A percentile compares a stretch with the other conserved stretches of the same genome.
Conservation (phyloP, 495 filamentous ascomycete genomes). For the Penicillium daleae region DNA sequence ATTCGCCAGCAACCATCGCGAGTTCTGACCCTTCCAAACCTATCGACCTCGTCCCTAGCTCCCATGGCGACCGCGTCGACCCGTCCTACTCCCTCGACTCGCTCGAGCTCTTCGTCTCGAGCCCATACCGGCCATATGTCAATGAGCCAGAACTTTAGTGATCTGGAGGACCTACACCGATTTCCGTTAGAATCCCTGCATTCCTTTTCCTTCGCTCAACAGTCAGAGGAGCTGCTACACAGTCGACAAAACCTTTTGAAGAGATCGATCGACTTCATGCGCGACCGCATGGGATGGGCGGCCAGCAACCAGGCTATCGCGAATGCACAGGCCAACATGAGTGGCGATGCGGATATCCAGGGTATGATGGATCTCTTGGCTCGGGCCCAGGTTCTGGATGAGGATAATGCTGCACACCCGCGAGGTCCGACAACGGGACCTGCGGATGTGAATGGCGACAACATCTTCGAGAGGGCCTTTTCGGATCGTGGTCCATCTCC, state of each 20-base stretch:
- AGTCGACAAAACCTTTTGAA: slow-evolving; percentile 93
- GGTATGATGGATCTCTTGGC: slow-evolving; percentile 87
- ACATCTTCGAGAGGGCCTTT: slow-evolving; percentile 83
- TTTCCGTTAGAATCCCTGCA: slow-evolving; percentile 97
- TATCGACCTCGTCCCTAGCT: slow-evolving; percentile 64
- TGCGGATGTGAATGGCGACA: slow-evolving; percentile 64
- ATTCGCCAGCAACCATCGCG: slow-evolving; percentile 81
- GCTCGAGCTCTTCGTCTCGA: slow-evolving; percentile 55
- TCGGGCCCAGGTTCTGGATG: slow-evolving; percentile 72
- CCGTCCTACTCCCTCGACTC: slow-evolving; percentile 64
- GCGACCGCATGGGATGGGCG: slow-evolving; percentile 86
- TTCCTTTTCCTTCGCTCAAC: slow-evolving; percentile 97
- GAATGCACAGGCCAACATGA: slow-evolving; percentile 78
- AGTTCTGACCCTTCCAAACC: slow-evolving; percentile 67
- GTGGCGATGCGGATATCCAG: slow-evolving; percentile 84
- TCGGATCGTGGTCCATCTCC: slow-evolving; percentile 42
- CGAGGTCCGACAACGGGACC: slow-evolving; percentile 77
- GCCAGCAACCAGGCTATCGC: slow-evolving; percentile 64
- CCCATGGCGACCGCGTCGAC: slow-evolving; percentile 44
- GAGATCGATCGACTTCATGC: slow-evolving; percentile 95
- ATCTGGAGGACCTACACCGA: slow-evolving; percentile 84
- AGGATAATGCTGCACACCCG: slow-evolving; percentile 48
- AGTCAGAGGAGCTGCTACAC: slow-evolving; percentile 88
- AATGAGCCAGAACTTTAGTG: slow-evolving; percentile 65
- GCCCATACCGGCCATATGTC: slow-evolving; percentile 59